A percentile compares a stretch with the other conserved stretches of the same genome.
Conservation (phyloP, 1,139 yeast species). For the Taiozyma sp. region DNA sequence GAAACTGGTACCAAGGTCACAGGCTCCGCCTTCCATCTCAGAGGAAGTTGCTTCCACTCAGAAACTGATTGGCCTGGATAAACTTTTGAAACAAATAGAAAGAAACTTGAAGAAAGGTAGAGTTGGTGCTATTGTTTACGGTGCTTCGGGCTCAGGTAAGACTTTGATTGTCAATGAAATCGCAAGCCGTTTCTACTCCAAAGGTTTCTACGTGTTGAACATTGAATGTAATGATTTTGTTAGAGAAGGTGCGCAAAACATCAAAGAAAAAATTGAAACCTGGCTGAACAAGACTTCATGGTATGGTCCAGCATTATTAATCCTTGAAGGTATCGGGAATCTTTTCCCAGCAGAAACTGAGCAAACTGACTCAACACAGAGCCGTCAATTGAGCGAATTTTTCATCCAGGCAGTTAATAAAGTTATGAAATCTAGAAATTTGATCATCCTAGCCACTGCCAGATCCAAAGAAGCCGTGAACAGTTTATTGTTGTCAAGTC, state of each 20-base stretch:
- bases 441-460: conserved; percentile 35
- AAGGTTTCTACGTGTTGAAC: conserved; percentile 42
- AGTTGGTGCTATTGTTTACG: conserved; percentile 60
- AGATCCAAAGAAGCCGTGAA: conserved; percentile 65
- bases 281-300: conserved; percentile 65
- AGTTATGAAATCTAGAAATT: conserved; percentile 32
- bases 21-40: conserved; percentile 30
- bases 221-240: conserved; percentile 51
- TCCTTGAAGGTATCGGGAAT: conserved; percentile 80
- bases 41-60: conserved; percentile 2
- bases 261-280: conserved; percentile 45
- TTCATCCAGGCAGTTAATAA: conserved; percentile 35
- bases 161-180: conserved; percentile 47
- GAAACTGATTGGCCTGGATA: conserved; percentile 56
- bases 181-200: conserved; percentile 31
- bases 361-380: conserved; percentile 51
- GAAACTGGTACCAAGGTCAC: conserved; percentile 45
- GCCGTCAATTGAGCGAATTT: conserved; percentile 41
- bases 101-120: conserved; percentile 43
- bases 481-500: conserved; percentile 57
- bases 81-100: conserved; percentile 36
- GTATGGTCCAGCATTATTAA: conserved; percentile 72
- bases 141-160: conserved; percentile 63
- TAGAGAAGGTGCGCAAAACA: conserved; percentile 51
- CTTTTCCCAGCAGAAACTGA: conserved; percentile 71